Base-by-base conservation (phyloP, 495 filamentous ascomycete genomes). In the Staphylotrichum longicolle region DNA sequence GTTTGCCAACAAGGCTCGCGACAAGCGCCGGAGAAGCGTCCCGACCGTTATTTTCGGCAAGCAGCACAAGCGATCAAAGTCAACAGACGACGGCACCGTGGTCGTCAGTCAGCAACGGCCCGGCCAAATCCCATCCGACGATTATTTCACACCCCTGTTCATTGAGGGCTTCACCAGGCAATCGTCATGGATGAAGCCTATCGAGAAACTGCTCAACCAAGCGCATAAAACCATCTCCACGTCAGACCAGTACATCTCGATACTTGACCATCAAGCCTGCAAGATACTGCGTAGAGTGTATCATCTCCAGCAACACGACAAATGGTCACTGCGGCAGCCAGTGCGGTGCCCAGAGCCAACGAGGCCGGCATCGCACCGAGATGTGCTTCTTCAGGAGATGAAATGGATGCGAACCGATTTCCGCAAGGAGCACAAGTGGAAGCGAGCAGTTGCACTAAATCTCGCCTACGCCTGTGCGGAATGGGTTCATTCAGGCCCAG, bases 321-420 rank as follows among this genome's bases (percentile, higher is more conserved):
- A 89, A 61, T 96, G 94, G 92, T 93, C 92, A 3, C 77, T 98
- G 62, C 83, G 93, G 54, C 95, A 98, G 68, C 82, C 91, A 51
- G 85, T 91, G 64, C 86, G 89, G 52, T 85, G 84, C 35, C 77
- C 82, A 3, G 94, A 98, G 70, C 94, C 95, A 35, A 79, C 79
- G 7, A 83, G 91, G 42, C 86, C 87, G 11, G 78, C 82, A 3
- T 83, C 85, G 6, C 93, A 97, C 70, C 87, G 85, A 83, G 94
- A 98, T 77, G 82, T 94, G 47, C 72, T 98, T 45, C 75, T 98
- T 8, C 82, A 91, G 63, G 91, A 98, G 74, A 89, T 93, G 84
- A 96, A 91, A 73, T 97, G 94, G 95, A 91, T 98, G 86, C 84
- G 91, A 42, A 96, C 91, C 3, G 94, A 98, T 76, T 98, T 98